Percentiles rank a stretch among this genome's conserved stretches.
These are phyloP conservation scores for Aspergillus panamensis DNA, from an alignment of 495 filamentous ascomycete genomes.

Conservation along the genomic window DNA sequence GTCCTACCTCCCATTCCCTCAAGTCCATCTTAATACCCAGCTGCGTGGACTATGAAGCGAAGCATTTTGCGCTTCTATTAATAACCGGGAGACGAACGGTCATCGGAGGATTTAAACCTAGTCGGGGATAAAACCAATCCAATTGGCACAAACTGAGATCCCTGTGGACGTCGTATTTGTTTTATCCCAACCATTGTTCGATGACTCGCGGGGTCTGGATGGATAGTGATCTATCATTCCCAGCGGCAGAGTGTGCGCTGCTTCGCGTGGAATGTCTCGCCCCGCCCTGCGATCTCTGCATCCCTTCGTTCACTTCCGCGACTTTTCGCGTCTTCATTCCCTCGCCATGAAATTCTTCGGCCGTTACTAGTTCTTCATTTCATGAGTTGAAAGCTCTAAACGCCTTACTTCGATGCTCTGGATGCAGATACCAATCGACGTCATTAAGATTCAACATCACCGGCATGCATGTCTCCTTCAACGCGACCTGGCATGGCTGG, in stretches of 20 bases:
- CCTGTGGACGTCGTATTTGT: background rate
- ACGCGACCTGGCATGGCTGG: constrained; percentile 8
- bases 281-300: background rate
- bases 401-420: background rate
- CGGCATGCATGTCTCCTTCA: constrained; percentile 10
- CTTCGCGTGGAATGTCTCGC: background rate
- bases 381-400: background rate
- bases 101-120: constrained; percentile 3
- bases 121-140: background rate
- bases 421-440: constrained; percentile 14
- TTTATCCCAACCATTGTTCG: background rate
- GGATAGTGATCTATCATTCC: background rate
- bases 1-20: too few species aligned
- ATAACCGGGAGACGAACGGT: background rate
- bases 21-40: too few species aligned
- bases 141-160: background rate
- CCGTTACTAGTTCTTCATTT: background rate
- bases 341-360: background rate
- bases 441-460: constrained; percentile 7
- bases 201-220: background rate
- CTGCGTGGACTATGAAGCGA: background rate
- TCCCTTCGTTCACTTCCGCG: background rate
- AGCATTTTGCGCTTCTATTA: background rate
- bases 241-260: background rate
- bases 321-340: background rate